Conservation (phyloP, 208 protist genomes). For the Trypanosoma mega region DNA sequence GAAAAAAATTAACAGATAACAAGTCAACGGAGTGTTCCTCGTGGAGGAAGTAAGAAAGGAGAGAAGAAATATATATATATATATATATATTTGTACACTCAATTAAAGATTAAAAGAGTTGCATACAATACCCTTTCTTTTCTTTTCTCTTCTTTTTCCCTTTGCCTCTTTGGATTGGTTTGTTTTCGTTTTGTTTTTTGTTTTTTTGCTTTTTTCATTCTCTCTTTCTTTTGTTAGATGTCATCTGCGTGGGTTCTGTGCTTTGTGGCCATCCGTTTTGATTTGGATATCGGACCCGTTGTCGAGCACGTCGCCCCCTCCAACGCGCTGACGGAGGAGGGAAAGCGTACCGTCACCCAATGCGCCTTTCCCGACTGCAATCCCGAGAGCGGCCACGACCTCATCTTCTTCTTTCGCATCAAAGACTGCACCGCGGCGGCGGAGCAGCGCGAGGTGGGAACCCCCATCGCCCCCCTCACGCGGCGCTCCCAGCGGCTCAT, state of each 20-base stretch:
- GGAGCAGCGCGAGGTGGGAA: conserved; percentile 9
- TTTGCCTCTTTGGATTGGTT: not conserved
- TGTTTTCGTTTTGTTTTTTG: conserved; percentile 9
- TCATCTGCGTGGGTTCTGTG: conserved; percentile 72
- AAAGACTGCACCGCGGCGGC: conserved; percentile 45
- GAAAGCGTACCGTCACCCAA: conserved; percentile 42
- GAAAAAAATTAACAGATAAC: too few relatives aligned
- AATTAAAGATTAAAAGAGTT: too few relatives aligned
- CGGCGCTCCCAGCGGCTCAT: conserved; percentile 27
- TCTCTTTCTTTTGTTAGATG: not conserved
- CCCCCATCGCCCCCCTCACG: conserved; percentile 13
- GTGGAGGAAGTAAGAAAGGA: too few relatives aligned
- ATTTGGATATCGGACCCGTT: conserved; percentile 79
- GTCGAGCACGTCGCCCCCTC: conserved; percentile 64
- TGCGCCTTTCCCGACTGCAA: conserved; percentile 87
- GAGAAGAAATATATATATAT: too few relatives aligned
- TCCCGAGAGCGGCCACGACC: conserved; percentile 76
- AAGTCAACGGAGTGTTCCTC: too few relatives aligned
- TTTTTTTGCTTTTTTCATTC: conserved; percentile 14
- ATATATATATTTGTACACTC: too few relatives aligned
- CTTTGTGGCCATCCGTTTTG: conserved; percentile 84
- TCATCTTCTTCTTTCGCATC: conserved; percentile 85
- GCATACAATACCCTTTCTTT: too few relatives aligned
- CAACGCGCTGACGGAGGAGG: conserved; percentile 56
- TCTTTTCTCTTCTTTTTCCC: not conserved